Base-by-base conservation (phyloP, 345 rosid genomes). In the Triadica sebifera region DNA sequence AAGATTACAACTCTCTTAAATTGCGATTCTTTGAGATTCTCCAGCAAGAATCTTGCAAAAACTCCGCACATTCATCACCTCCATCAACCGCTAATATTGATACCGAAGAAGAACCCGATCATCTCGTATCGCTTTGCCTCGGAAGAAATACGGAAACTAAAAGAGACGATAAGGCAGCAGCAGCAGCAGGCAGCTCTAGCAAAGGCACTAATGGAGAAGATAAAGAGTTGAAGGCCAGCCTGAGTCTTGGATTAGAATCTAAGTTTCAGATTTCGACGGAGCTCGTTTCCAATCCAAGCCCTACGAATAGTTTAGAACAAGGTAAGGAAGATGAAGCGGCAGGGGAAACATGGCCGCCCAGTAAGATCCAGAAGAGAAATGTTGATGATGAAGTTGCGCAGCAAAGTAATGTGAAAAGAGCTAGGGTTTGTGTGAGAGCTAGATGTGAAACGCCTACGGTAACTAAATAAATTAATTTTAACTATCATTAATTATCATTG, bases 361-460 rank as follows among this genome's bases (percentile, higher is more conserved):
- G 85, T 69, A 93, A 89, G 77, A 75, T 77, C 19, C 85, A 85
- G 0, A 79, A 78, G 59, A 86, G 78, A n/a, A 82, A 74, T 43
- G 62, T 72, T 70, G 88, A 86, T 12, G 87, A 85, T 46, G 95
- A 86, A 56, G 77, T 64, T 74, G 76, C 87, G 20, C 93, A 82
- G 34, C 94, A 87, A 70, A 81, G 69, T 69, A 84, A 71, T 41
- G 86, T 80, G 12, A 93, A 93, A 79, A 88, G 91, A 85, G 90
- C 96, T 73, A 88, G 98, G 88, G 98, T 93, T 88, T 91, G 87
- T 72, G 93, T 93, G 20, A 87, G 97, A 84, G 91, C 92, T 70
- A 82, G 96, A 85, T 91, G 97, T 74, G 97, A 91, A 72, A 82
- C 96, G 16, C 88, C 94, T 50, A 91, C 96, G 82, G 97, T 93